Conservation (phyloP, 495 filamentous ascomycete genomes). For the Aspergillus heteromorphus region DNA sequence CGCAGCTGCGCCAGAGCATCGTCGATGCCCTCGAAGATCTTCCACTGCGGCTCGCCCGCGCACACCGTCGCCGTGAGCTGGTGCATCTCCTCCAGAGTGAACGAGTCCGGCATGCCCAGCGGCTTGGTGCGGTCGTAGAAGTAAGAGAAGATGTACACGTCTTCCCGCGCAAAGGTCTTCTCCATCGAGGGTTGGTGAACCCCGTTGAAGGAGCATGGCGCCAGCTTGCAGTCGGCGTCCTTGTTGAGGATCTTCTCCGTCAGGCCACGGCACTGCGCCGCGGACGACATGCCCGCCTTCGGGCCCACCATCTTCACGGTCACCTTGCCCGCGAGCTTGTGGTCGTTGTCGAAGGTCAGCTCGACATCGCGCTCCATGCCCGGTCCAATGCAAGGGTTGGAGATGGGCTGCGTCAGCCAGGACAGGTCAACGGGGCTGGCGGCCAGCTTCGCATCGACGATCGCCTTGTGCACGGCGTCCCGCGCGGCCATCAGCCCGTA, state of each 20-base stretch:
- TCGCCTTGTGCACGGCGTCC: constrained; percentile 68
- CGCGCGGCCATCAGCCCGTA: constrained; percentile 96
- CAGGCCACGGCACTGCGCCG: constrained; percentile 82
- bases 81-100: constrained; percentile 80
- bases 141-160: constrained; percentile 94
- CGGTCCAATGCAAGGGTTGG: constrained; percentile 84
- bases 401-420: constrained; percentile 58
- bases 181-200: constrained; percentile 88
- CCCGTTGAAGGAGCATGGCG: constrained; percentile 96
- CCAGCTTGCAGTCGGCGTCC: constrained; percentile 70
- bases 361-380: constrained; percentile 66
- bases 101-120: constrained; percentile 92
- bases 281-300: constrained; percentile 49
- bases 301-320: constrained; percentile 90
- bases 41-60: constrained; percentile 70
- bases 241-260: constrained; percentile 90
- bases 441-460: constrained; percentile 59
- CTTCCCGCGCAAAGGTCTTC: constrained; percentile 88
- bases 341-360: constrained; percentile 56
- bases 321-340: constrained; percentile 54
- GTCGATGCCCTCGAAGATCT: constrained; percentile 65
- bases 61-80: constrained; percentile 82
- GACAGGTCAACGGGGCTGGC: constrained; percentile 42
- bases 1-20: constrained; percentile 66
- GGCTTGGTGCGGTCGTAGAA: constrained; percentile 91